Percentiles rank a stretch among this genome's conserved stretches.
phyloP scores from a whole-genome alignment of 2,329 filamentous ascomycete species.

The Dryadomyces quercivorus region DNA sequence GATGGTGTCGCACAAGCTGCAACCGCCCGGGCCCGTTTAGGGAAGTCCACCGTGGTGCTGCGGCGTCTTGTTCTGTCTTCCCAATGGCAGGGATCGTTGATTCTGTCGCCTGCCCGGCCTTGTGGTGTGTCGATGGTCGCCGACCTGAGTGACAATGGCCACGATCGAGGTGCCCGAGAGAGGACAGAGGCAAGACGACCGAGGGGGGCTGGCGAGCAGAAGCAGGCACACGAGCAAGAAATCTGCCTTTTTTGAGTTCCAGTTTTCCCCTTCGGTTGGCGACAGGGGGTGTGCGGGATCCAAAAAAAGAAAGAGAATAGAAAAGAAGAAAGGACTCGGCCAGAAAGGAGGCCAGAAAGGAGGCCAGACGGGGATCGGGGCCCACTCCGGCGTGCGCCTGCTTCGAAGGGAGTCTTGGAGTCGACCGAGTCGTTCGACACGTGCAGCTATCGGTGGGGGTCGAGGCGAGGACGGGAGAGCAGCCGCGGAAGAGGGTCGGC shows the following conservation, averaged over 20 bases:
- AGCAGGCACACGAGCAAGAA: neutral
- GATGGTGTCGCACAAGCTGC: neutral
- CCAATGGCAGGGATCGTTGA: too few relatives aligned
- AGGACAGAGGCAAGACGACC: neutral
- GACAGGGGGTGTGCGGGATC: neutral
- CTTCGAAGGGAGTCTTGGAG: too few relatives aligned
- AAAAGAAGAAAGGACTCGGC: neutral
- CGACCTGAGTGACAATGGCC: constrained; percentile 6
- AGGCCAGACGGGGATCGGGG: neutral
- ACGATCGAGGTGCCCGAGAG: constrained; percentile 3
- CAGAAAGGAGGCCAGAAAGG: neutral
- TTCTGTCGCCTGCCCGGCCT: neutral
- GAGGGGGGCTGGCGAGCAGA: neutral
- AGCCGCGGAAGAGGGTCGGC: too few relatives aligned
- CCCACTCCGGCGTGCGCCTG: too few relatives aligned
- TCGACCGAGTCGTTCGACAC: too few relatives aligned
- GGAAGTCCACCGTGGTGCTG: neutral
- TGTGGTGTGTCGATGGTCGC: constrained; percentile 3
- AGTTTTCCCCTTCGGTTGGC: neutral
- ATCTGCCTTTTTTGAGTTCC: too few relatives aligned
- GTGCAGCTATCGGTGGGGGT: neutral
- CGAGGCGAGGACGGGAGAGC: too few relatives aligned
- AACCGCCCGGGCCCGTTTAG: neutral
- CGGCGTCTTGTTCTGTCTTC: neutral
- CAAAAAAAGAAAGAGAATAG: neutral